phyloP scores from a whole-genome alignment of 129 eudicot genomes.

The Heracleum sosnowskyi region DNA sequence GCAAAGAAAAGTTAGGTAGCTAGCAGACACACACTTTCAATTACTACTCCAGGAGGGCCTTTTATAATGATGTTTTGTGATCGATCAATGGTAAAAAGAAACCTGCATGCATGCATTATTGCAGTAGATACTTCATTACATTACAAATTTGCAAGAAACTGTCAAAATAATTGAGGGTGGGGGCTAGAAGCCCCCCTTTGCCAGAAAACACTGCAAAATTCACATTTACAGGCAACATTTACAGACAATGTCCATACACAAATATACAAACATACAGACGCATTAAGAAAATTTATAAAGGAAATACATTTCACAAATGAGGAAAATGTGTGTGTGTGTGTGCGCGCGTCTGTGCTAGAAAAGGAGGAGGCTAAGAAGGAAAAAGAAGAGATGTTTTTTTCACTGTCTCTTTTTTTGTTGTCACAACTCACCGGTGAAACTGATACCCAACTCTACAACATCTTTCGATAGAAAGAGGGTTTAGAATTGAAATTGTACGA shows the following conservation, averaged over 20 bases:
- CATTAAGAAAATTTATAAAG: no score
- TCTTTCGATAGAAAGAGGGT: no score
- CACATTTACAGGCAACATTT: background rate
- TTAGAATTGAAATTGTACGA: no score
- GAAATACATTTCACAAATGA: background rate
- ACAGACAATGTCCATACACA: background rate
- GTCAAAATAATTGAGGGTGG: background rate
- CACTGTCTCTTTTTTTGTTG: no score
- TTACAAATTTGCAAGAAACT: background rate
- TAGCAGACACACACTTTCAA: background rate
- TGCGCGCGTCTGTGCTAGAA: background rate
- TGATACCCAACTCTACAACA: no score
- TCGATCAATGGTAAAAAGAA: background rate
- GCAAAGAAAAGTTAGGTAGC: background rate
- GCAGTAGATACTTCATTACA: background rate
- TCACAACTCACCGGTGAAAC: background rate
- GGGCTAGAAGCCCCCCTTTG: background rate
- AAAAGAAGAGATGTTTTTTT: background rate
- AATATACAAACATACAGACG: background rate
- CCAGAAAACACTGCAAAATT: background rate
- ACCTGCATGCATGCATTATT: slow-evolving; percentile 2
- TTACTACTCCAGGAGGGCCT: background rate
- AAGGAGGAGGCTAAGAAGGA: background rate
- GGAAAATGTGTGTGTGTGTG: background rate
- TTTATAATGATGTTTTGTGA: background rate